Conservation (phyloP, 164 flowering plant species). For the Annona squamosa region DNA sequence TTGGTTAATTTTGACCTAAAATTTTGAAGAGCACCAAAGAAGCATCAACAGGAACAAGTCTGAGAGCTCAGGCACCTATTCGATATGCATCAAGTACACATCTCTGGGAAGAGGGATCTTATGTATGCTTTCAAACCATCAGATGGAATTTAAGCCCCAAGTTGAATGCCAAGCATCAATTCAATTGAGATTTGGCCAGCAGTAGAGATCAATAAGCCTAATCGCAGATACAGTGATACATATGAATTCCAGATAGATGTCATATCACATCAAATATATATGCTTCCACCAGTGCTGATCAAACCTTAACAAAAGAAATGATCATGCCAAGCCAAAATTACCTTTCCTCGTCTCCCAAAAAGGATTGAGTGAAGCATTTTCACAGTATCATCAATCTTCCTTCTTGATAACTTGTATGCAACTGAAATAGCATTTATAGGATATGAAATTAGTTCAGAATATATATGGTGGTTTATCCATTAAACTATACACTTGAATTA, state of each 20-base stretch:
- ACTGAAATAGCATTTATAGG: conserved; percentile 34
- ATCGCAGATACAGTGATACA: too few relatives aligned
- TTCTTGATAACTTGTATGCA: conserved; percentile 66
- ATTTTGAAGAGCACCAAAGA: neutral
- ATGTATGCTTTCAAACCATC: neutral
- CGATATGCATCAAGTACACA: neutral
- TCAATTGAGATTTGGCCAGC: neutral
- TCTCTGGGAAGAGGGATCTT: neutral
- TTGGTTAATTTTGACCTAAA: neutral
- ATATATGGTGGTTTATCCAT: neutral
- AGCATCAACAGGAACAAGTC: neutral
- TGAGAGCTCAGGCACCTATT: neutral
- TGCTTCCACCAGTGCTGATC: neutral
- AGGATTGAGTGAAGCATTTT: conserved; percentile 67
- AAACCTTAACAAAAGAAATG: conserved; percentile 1
- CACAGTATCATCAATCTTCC: conserved; percentile 58
- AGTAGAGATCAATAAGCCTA: neutral
- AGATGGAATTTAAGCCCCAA: neutral
- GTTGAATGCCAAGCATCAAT: neutral
- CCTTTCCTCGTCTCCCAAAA: conserved; percentile 89
- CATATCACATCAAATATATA: too few relatives aligned
- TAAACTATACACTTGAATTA: neutral
- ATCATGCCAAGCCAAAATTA: conserved; percentile 13
- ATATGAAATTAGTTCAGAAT: neutral
- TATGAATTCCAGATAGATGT: too few relatives aligned